Evolutionary conservation across 1,139 yeast genomes (phyloP), one percentile per base, ranked within the genome.

Genomic region (Blastobotrys malaysiensis): DNA sequence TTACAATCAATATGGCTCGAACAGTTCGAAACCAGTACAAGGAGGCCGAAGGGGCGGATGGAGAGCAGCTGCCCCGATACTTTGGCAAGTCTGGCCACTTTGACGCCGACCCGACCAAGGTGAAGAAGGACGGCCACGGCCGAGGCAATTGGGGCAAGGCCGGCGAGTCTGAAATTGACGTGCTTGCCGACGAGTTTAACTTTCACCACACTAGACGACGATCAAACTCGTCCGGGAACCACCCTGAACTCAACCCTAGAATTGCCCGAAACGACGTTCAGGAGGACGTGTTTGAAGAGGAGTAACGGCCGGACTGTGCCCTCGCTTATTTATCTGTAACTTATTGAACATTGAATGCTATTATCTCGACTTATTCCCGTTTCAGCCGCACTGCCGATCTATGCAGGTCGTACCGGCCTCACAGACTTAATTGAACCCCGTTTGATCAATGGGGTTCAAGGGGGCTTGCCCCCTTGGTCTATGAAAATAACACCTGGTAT

Each of bases 61-160:
- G 59, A 21, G 58, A 52, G 39, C 49, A 51, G 45, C 57, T 68
- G 31, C 82, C 90, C 53, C 83, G 80, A 67, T 88, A 81, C 81
- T 88, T 88, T 70, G 85, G 90, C 58, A 89, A 85, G 68, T 77
- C 80, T 63, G 95, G 95, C 39, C 78, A 78, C 63, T 69, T 71
- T 58, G 83, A 84, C 64, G 77, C 81, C 55, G 82, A 84, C 58
- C 95, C 96, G 55, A 84, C 82, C 67, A 81, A 83, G 67, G 78
- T 86, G 55, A 89, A 89, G 80, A 89, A 88, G 72, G 78, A 79
- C 57, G 97, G 97, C 55, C 88, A 87, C 49, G 97, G 97, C 53
- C 83, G 82, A 65, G 74, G 72, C 59, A 74, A 74, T 63, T 68
- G 77, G 78, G 77, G 77, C 51, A 60, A 62, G 51, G 69, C 66